Evolutionary conservation across 139 green algal genomes (phyloP).

Genomic region (Tetradesmus obliquus): DNA sequence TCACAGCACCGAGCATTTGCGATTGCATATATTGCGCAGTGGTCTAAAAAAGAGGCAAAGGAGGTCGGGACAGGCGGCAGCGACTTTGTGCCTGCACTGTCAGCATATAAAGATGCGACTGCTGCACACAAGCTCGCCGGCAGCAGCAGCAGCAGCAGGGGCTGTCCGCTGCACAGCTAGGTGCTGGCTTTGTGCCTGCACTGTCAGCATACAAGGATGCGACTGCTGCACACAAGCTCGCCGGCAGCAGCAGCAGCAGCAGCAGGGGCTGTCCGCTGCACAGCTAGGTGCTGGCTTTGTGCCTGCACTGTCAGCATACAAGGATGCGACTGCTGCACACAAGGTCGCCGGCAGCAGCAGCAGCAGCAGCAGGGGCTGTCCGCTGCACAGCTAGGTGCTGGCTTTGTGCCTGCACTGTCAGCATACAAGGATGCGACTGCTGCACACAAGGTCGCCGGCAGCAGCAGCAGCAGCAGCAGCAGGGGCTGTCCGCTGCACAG

Average conservation of each 20-base stretch:
- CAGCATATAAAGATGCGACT: constrained; percentile 51
- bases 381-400: background rate
- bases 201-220: constrained; percentile 41
- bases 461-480: too few species aligned
- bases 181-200: constrained; percentile 16
- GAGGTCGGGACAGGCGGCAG: constrained; percentile 54
- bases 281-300: background rate
- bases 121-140: constrained; percentile 37
- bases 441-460: too few species aligned
- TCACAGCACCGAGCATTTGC: constrained; percentile 53
- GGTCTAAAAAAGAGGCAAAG: background rate
- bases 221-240: background rate
- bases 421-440: too few species aligned
- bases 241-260: background rate
- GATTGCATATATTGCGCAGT: constrained; percentile 58
- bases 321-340: background rate
- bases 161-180: constrained; percentile 5
- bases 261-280: background rate
- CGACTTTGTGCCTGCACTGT: constrained; percentile 64
- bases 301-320: constrained; percentile 52
- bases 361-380: background rate
- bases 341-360: background rate
- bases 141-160: background rate
- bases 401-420: too few species aligned
- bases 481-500: too few species aligned